Conservation (phyloP, 345 rosid genomes). For the Populus nigra region DNA sequence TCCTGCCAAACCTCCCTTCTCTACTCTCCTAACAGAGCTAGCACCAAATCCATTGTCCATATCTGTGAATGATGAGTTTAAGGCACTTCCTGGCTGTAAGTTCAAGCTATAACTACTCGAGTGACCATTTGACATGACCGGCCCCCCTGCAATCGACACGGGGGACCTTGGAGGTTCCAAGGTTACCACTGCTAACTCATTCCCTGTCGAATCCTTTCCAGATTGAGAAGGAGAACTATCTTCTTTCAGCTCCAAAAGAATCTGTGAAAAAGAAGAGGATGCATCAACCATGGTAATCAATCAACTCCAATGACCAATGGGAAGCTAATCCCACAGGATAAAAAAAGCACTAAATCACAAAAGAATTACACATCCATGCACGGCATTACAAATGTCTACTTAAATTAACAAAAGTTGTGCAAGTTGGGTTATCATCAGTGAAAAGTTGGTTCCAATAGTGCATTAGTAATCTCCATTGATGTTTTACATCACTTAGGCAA, state of each 20-base stretch:
- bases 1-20: constrained; percentile 78
- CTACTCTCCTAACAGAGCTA: constrained; percentile 46
- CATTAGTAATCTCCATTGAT: too few relatives aligned
- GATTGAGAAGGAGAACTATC: constrained; percentile 41
- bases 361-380: neutral
- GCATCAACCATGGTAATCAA: constrained; percentile 12
- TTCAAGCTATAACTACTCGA: constrained; percentile 42
- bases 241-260: constrained; percentile 67
- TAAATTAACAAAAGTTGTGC: neutral
- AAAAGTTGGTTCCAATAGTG: neutral
- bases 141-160: constrained; percentile 77
- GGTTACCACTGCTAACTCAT: constrained; percentile 69
- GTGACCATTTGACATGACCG: constrained; percentile 69
- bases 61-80: constrained; percentile 36
- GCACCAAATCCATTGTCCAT: constrained; percentile 44
- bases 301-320: neutral
- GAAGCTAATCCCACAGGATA: neutral
- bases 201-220: constrained; percentile 61
- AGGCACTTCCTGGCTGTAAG: constrained; percentile 38
- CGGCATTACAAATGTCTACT: neutral
- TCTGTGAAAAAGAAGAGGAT: constrained; percentile 41
- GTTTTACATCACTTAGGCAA: too few relatives aligned
- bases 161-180: constrained; percentile 61
- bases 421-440: neutral
- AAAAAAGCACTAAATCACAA: neutral